These are phyloP conservation scores for Neofusicoccum parvum DNA, from an alignment of 2,329 filamentous ascomycete species.

Conservation along the genomic window DNA sequence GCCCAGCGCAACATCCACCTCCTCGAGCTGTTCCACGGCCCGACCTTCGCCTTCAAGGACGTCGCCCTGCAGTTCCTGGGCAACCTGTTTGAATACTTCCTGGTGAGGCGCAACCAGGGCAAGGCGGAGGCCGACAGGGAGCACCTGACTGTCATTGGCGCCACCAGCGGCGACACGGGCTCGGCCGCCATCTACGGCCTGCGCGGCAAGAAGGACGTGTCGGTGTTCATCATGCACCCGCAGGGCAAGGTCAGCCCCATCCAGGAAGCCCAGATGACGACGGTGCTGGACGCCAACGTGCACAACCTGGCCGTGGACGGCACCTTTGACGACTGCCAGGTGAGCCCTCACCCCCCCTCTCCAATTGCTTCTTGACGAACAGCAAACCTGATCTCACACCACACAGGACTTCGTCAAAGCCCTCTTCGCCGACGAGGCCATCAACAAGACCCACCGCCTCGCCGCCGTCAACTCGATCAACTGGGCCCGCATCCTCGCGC, in stretches of 20 bases:
- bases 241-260: slow-evolving; percentile 88
- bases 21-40: slow-evolving; percentile 94
- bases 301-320: slow-evolving; percentile 89
- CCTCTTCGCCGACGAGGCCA: slow-evolving; percentile 81
- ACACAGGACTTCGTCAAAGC: slow-evolving; percentile 84
- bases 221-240: slow-evolving; percentile 91
- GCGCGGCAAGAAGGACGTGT: slow-evolving; percentile 93
- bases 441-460: slow-evolving; percentile 80
- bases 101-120: slow-evolving; percentile 70
- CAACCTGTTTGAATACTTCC: slow-evolving; percentile 92
- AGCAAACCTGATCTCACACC: slow-evolving; percentile 26
- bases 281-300: slow-evolving; percentile 84
- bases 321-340: slow-evolving; percentile 95
- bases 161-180: slow-evolving; percentile 64
- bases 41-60: slow-evolving; percentile 92
- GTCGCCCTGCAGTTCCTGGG: slow-evolving; percentile 91
- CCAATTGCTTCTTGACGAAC: background rate
- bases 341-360: slow-evolving; percentile 34
- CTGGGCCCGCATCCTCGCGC: slow-evolving; percentile 90
- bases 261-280: slow-evolving; percentile 97
- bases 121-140: slow-evolving; percentile 67
- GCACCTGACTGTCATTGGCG: slow-evolving; percentile 44
- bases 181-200: slow-evolving; percentile 96
- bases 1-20: slow-evolving; percentile 73
- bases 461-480: slow-evolving; percentile 97